Conservation (phyloP, 148 eudicot genomes). For the Cornus controversa region DNA sequence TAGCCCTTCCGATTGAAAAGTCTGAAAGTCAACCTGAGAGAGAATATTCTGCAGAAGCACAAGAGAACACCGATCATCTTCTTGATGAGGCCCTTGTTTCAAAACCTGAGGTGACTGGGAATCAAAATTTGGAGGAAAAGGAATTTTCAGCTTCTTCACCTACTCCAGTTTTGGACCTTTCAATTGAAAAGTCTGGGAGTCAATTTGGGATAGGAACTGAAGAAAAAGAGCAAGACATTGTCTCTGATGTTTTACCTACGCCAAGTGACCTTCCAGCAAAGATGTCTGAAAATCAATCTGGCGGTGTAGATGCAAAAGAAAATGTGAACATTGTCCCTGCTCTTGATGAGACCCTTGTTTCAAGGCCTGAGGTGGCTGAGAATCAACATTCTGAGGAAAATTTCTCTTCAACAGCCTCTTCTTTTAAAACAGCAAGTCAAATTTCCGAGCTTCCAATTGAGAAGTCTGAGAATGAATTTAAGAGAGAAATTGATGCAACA, state of each 20-base stretch:
- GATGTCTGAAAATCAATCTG: constrained; percentile 10
- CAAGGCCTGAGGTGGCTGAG: constrained; percentile 7
- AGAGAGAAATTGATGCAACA: constrained; percentile 11
- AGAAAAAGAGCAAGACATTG: no score
- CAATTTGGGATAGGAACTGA: no score
- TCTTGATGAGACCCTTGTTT: background rate
- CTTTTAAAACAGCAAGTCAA: constrained; percentile 12
- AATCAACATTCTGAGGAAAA: constrained; percentile 9
- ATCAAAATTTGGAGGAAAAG: background rate
- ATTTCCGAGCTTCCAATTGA: background rate
- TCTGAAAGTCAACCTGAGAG: background rate
- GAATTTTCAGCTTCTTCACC: no score
- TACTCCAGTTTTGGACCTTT: no score
- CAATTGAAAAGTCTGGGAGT: no score
- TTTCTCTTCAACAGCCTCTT: background rate
- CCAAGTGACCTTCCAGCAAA: background rate
- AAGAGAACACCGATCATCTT: background rate
- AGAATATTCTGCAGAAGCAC: background rate
- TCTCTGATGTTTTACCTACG: no score
- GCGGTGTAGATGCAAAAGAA: background rate
- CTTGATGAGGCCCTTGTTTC: no score
- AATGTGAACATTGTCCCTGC: background rate
- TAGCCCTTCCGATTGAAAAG: no score
- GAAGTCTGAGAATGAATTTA: background rate
- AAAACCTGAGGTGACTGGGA: no score